Evolutionary conservation across 768 basidiomycete genomes (phyloP).

Genomic region (Gymnopilus dilepis): DNA sequence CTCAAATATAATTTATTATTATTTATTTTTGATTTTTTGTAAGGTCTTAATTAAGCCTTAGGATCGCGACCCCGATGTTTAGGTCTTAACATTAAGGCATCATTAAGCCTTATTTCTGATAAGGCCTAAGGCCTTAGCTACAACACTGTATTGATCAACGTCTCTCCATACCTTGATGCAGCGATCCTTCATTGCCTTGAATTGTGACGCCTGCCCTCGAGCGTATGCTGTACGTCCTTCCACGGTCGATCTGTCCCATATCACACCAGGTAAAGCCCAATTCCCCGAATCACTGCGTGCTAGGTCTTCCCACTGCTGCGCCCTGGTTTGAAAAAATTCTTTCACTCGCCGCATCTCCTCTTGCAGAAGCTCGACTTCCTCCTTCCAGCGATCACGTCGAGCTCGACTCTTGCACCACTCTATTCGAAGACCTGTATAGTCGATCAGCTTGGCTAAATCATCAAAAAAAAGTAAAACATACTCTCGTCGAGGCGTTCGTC

Average conservation of each 20-base stretch:
- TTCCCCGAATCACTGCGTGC: background rate
- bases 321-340: background rate
- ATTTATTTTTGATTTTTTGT: too few species aligned
- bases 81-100: too few species aligned
- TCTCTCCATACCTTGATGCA: background rate
- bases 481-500: background rate
- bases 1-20: too few species aligned
- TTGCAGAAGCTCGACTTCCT: constrained; percentile 6
- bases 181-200: background rate
- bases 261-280: constrained; percentile 7
- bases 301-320: background rate
- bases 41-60: too few species aligned
- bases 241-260: background rate
- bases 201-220: constrained; percentile 3
- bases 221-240: constrained; percentile 5
- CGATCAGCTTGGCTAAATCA: too few species aligned
- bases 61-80: too few species aligned
- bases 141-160: too few species aligned
- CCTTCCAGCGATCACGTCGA: constrained; percentile 1
- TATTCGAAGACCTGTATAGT: background rate
- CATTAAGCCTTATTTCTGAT: too few species aligned
- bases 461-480: background rate
- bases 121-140: too few species aligned
- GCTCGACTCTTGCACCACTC: background rate
- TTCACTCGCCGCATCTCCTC: background rate